phyloP scores from a whole-genome alignment of 1,284 basidiomycete genomes.

The Cutaneotrichosporon mucoides region DNA sequence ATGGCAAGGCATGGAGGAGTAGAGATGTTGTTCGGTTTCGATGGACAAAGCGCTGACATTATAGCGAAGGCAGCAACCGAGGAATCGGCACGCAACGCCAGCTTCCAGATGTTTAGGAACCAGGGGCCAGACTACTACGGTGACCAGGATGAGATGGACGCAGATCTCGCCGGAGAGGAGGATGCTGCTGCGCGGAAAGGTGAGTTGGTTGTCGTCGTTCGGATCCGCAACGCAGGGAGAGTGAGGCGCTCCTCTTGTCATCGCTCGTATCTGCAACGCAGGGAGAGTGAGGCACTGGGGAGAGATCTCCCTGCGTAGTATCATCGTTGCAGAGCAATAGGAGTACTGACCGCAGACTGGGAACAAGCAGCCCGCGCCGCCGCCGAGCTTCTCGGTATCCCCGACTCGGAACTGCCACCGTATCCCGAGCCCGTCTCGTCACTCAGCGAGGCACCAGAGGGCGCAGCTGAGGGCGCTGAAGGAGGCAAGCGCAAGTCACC shows the following conservation, averaged over 20 bases:
- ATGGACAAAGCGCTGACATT: constrained; percentile 1
- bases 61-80: constrained; percentile 71
- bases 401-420: constrained; percentile 4
- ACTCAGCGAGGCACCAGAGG: not conserved
- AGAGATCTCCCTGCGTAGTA: too few species aligned
- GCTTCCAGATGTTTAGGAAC: constrained; percentile 83
- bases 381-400: constrained; percentile 19
- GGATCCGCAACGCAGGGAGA: too few species aligned
- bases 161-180: constrained; percentile 66
- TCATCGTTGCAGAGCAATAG: too few species aligned
- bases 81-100: constrained; percentile 63
- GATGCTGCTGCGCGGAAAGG: constrained; percentile 68
- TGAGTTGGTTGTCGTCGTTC: constrained; percentile 34
- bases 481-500: constrained; percentile 14
- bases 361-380: constrained; percentile 53
- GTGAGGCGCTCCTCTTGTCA: too few species aligned
- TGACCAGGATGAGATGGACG: constrained; percentile 80
- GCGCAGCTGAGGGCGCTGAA: constrained; percentile 5
- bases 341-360: constrained; percentile 58
- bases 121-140: constrained; percentile 89
- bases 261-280: too few species aligned
- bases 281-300: too few species aligned
- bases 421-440: constrained; percentile 10
- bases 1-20: too few species aligned
- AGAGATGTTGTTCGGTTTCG: too few species aligned